Base-by-base conservation (phyloP, 139 green algal genomes). In the Ulvella scutata region DNA sequence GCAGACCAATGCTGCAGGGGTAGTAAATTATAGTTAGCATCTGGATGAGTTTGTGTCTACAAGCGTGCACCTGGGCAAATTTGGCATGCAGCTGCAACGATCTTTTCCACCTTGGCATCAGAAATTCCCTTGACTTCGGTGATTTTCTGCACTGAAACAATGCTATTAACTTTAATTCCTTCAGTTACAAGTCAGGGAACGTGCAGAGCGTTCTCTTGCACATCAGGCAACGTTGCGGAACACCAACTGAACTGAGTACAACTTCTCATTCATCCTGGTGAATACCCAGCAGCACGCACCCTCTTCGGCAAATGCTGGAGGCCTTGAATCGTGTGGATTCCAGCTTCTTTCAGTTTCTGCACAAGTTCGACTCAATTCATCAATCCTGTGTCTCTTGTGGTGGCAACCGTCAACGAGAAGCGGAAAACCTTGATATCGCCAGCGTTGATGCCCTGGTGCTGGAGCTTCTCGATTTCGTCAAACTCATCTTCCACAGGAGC, bases 91-190 rank as follows among this genome's bases (percentile, higher is more conserved):
- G 82, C 83, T 17, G 92, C 90, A 51, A 93, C 26, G 80, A 98
- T 90, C 84, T 98, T 98, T 17, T 97, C 90, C 3, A 94, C 86
- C 85, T 97, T 97, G 82, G 90, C 90, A 40, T 98, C 93, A 3
- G 83, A 92, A 31, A 98, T 82, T 4, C 93, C 93, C 79, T 96
- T 97, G 79, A 98, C 90, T 9, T 91, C 87, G 21, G 79, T 76
- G 43, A 97, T 84, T 7, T 79, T 72, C 90, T 95, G 83, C 73
- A 82, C 26, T 3, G 4, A 38, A 21, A 13, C 74, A 34, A 3
- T 34, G 13, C 4, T 62, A 28, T 72, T 3, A 31, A 35, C 61
- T 4, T 38, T 6, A 34, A 38, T 38, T 39, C 37, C 75, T 34
- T 75, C 23, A 4, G 36, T 44, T 35, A 9, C 33, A 44, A 61